Percentiles rank a stretch among this genome's conserved stretches.
Evolutionary conservation across 2,329 filamentous ascomycete genomes (phyloP).

Genomic region (Samsoniella hepiali): DNA sequence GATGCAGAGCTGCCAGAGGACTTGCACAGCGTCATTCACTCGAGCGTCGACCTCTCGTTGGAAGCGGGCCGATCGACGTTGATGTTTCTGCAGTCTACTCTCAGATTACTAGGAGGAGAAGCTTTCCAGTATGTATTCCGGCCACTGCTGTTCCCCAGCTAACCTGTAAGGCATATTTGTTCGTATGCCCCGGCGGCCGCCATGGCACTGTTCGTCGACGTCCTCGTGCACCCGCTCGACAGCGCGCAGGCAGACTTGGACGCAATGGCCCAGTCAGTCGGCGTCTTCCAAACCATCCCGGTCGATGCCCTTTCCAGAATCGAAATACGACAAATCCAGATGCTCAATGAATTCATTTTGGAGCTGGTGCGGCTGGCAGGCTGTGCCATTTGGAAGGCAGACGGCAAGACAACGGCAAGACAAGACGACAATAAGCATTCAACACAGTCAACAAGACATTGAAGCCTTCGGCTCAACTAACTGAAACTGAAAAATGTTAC

Average conservation of each 20-base stretch:
- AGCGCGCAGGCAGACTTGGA: slow-evolving; percentile 22
- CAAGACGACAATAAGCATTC: not conserved
- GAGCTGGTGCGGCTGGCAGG: slow-evolving; percentile 17
- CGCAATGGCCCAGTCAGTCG: slow-evolving; percentile 16
- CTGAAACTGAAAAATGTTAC: not conserved
- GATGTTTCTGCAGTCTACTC: slow-evolving; percentile 11
- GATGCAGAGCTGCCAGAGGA: slow-evolving; percentile 20
- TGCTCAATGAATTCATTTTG: slow-evolving; percentile 15
- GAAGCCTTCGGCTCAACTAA: too few relatives aligned
- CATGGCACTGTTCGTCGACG: slow-evolving; percentile 21
- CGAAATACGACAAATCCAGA: slow-evolving; percentile 11
- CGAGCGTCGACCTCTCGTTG: slow-evolving; percentile 24
- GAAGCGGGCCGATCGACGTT: slow-evolving; percentile 25
- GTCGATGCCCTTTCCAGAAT: not conserved
- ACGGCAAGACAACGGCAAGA: not conserved
- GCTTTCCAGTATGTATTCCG: not conserved
- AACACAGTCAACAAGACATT: too few relatives aligned
- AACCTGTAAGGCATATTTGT: slow-evolving; percentile 12
- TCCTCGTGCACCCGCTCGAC: slow-evolving; percentile 16
- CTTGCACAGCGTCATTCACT: slow-evolving; percentile 25
- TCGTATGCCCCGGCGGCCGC: slow-evolving; percentile 17
- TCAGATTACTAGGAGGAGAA: not conserved
- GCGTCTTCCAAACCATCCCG: slow-evolving; percentile 11
- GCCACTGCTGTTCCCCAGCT: not conserved
- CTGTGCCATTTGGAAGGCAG: slow-evolving; percentile 16